Evolutionary conservation across 139 green algal genomes (phyloP).

Genomic region (Chlorella vulgaris): DNA sequence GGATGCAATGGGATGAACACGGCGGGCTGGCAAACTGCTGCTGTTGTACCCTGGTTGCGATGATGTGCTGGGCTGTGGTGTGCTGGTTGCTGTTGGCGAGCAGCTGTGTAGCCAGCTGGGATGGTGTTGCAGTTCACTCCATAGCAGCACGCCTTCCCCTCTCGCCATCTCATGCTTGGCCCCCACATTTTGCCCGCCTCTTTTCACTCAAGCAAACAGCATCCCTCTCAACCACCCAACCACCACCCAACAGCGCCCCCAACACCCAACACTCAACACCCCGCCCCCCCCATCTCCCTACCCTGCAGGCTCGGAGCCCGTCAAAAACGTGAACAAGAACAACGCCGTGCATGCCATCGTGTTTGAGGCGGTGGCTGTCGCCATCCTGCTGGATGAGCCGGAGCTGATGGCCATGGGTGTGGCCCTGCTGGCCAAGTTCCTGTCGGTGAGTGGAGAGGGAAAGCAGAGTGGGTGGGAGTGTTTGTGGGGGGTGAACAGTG

Average conservation of each 20-base stretch:
- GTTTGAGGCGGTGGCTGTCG: constrained; percentile 95
- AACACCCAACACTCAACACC: no score
- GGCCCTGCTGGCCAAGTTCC: constrained; percentile 75
- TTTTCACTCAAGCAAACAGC: no score
- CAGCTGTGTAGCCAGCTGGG: background rate
- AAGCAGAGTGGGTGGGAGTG: background rate
- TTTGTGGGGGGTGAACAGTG: background rate
- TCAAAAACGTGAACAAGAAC: constrained; percentile 95
- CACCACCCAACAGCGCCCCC: no score
- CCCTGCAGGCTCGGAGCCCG: constrained; percentile 41
- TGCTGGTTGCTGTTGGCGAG: background rate
- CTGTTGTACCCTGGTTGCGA: no score
- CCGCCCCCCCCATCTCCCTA: background rate
- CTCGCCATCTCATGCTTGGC: background rate
- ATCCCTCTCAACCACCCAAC: no score
- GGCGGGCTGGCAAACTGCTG: no score
- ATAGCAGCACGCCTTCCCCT: background rate
- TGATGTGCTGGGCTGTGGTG: background rate
- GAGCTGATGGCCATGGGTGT: constrained; percentile 60
- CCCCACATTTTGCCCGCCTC: no score
- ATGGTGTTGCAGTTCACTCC: background rate
- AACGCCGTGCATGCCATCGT: constrained; percentile 97
- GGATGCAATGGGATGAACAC: no score
- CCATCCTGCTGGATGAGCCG: constrained; percentile 72
- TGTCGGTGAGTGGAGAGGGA: constrained; percentile 19